Conservation (phyloP, 1,139 yeast genomes). For the Scheffersomyces insectosa region DNA sequence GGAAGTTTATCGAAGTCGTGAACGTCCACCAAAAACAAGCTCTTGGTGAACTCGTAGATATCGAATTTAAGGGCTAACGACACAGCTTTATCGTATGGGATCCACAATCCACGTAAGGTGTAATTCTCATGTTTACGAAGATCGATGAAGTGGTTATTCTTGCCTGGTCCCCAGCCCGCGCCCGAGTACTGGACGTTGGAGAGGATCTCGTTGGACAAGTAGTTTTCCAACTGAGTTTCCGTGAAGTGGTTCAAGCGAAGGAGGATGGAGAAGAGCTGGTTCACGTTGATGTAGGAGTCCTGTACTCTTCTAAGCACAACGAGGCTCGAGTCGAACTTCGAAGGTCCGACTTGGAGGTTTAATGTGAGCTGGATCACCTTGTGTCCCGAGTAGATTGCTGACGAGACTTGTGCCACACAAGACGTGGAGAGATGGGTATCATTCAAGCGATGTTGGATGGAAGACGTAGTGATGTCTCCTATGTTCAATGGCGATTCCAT, state of each 20-base stretch:
- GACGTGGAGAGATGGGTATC: constrained; percentile 37
- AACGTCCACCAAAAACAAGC: constrained; percentile 44
- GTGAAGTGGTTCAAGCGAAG: constrained; percentile 28
- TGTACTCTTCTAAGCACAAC: constrained; percentile 43
- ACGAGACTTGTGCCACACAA: constrained; percentile 21
- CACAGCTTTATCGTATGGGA: constrained; percentile 48
- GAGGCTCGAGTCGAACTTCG: constrained; percentile 12
- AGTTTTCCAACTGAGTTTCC: constrained; percentile 27
- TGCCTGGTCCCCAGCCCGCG: constrained; percentile 10
- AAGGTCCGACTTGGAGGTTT: constrained; percentile 10
- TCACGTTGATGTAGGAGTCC: constrained; percentile 45
- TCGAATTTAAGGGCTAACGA: constrained; percentile 42
- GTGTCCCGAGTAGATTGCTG: constrained; percentile 41
- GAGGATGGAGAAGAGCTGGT: constrained; percentile 39
- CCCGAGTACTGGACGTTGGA: constrained; percentile 34
- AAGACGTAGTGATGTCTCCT: constrained; percentile 46
- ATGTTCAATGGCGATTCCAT: constrained; percentile 50
- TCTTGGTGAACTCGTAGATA: constrained; percentile 40
- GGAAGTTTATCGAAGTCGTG: constrained; percentile 47
- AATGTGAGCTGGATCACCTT: constrained; percentile 40
- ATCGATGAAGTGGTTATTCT: constrained; percentile 27
- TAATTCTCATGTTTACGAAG: constrained; percentile 26
- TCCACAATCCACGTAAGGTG: constrained; percentile 41
- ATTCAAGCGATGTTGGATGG: constrained; percentile 37
- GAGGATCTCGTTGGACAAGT: constrained; percentile 35